These are phyloP conservation scores for Fusarium tricinctum DNA, from an alignment of 2,329 filamentous ascomycete species.

Conservation along the genomic window DNA sequence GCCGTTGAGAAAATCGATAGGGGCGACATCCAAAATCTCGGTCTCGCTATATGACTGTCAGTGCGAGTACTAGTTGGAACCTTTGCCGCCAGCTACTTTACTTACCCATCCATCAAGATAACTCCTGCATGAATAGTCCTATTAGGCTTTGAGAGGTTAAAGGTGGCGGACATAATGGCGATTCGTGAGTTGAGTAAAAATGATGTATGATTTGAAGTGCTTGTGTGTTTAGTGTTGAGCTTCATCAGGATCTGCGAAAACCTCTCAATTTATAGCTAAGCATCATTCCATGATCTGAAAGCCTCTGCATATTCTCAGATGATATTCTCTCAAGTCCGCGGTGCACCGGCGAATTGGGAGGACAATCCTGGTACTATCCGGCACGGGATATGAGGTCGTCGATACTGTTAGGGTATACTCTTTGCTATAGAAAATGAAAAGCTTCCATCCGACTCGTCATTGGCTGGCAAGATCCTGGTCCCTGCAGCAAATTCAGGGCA, in stretches of 20 bases:
- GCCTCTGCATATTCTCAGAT: not conserved
- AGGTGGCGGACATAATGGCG: slow-evolving; percentile 1
- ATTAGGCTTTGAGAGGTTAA: slow-evolving; percentile 24
- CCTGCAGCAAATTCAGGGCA: not conserved
- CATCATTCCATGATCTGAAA: not conserved
- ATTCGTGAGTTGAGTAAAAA: not conserved
- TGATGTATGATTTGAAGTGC: not conserved
- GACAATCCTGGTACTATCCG: not conserved
- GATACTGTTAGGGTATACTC: no score
- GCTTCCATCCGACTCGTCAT: not conserved
- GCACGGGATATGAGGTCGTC: no score
- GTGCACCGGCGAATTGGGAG: not conserved
- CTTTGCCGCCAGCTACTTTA: fast-evolving
- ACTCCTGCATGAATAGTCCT: slow-evolving; percentile 34
- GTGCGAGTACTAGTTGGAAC: fast-evolving
- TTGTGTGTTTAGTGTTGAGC: not conserved
- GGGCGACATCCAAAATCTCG: slow-evolving; percentile 55
- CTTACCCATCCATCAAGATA: slow-evolving; percentile 33
- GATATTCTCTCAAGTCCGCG: not conserved
- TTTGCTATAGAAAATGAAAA: not conserved
- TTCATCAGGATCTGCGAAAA: fast-evolving
- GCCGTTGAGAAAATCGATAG: slow-evolving; percentile 50
- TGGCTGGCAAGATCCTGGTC: not conserved
- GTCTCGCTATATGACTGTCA: slow-evolving; percentile 44
- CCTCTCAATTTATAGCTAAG: not conserved